A percentile compares a stretch with the other conserved stretches of the same genome.
Evolutionary conservation across 2,329 filamentous ascomycete species (phyloP).

Genomic region (Claviceps citrina): DNA sequence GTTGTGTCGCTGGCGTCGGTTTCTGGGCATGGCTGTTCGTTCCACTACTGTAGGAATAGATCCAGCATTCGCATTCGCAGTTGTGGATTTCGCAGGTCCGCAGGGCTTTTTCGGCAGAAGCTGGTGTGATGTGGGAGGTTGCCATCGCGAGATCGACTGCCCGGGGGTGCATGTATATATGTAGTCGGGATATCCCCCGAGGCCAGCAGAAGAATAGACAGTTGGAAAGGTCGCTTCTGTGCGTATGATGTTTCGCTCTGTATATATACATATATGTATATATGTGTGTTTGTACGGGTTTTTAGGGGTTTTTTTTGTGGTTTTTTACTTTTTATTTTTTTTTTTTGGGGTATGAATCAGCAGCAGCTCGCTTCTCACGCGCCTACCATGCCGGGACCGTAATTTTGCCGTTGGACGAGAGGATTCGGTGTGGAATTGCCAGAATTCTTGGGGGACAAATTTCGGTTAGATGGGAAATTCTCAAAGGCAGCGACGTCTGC

Average conservation of each 20-base stretch:
- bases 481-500: neutral
- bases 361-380: constrained; percentile 23
- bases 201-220: too few relatives aligned
- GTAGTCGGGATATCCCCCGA: too few relatives aligned
- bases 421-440: constrained; percentile 28
- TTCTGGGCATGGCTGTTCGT: too few relatives aligned
- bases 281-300: too few relatives aligned
- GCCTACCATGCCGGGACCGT: constrained; percentile 43
- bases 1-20: too few relatives aligned
- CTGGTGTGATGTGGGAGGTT: too few relatives aligned
- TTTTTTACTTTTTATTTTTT: neutral
- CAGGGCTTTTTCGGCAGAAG: too few relatives aligned
- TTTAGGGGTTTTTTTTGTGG: neutral
- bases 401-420: constrained; percentile 34
- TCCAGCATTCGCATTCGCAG: too few relatives aligned
- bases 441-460: constrained; percentile 26
- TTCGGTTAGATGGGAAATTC: constrained; percentile 9
- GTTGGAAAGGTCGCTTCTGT: neutral
- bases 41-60: too few relatives aligned
- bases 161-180: neutral
- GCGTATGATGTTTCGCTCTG: neutral
- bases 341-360: neutral
- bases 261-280: too few relatives aligned
- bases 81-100: too few relatives aligned
- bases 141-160: too few relatives aligned